Evolutionary conservation across 2,329 filamentous ascomycete species (phyloP).

Genomic region (Colletotrichum sp.): DNA sequence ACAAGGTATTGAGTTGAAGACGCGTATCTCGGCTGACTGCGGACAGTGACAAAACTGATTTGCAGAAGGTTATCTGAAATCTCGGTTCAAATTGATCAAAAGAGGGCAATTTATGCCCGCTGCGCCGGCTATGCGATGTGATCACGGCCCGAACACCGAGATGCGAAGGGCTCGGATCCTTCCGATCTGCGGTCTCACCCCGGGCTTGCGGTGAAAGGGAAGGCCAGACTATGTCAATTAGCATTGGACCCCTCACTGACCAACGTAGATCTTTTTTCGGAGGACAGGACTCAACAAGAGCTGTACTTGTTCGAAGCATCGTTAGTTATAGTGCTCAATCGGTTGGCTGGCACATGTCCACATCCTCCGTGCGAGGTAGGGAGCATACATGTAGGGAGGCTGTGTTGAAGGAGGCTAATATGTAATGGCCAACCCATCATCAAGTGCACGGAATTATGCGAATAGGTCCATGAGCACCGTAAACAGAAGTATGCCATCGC

Average conservation of each 20-base stretch:
- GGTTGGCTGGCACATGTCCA: background rate
- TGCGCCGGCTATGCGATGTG: background rate
- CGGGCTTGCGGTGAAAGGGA: background rate
- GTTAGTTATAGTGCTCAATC: background rate
- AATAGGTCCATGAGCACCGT: too few relatives aligned
- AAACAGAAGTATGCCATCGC: too few relatives aligned
- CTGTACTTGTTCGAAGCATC: background rate
- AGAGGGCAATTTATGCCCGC: background rate
- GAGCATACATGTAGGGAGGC: too few relatives aligned
- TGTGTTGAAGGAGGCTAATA: background rate
- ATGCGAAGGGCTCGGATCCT: background rate
- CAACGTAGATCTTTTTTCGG: background rate
- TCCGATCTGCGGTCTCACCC: background rate
- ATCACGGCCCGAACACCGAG: background rate
- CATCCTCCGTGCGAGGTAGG: too few relatives aligned
- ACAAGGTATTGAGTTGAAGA: background rate
- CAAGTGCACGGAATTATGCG: background rate
- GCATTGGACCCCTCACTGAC: too few relatives aligned
- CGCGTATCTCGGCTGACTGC: accelerated
- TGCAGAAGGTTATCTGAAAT: background rate
- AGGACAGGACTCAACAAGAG: accelerated
- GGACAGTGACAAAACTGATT: background rate
- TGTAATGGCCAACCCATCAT: accelerated
- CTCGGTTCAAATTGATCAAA: background rate
- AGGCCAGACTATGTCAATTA: background rate